Evolutionary conservation across 441 rosid species (phyloP), one percentile per base, ranked within the genome.

Genomic region (Pelargonium exstipulatum): DNA sequence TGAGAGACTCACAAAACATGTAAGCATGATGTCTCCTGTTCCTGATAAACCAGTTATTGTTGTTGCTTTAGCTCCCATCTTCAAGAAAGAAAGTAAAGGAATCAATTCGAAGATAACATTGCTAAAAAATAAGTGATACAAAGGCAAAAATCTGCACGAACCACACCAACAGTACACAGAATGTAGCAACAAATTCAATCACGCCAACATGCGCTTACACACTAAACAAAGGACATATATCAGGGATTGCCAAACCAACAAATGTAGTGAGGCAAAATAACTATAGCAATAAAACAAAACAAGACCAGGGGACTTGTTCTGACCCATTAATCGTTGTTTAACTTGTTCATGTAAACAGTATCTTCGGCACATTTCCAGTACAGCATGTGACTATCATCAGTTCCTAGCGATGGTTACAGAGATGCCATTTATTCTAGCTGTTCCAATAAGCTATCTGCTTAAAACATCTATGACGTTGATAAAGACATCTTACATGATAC

Each of bases 21-120:
- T 93, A 42, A 89, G 97, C 96, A 90, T 93, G 49, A 89, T 93
- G 81, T 93, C 98, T 60, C 98, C 97, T n/a, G 91, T 93, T 79
- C 98, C 98, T 1, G 97, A 90, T 63, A 90, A 82, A 72, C 96
- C 97, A 17, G 96, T 89, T 72, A 89, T 84, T 70, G 98, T 93
- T 62, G 88, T 86, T 45, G 97, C 89, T 77, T 93, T 93, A 63
- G 91, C 97, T 73, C 96, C 98, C 96, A 93, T 93, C 98, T 93
- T 69, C 71, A 78, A 53, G 69, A 78, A 64, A 61, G 45, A 43
- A 65, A 73, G 22, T 14, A 16, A 26, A 9, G 60, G 6, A 62
- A 45, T 53, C 42, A 42, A 29, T 26, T 64, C 65, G 64, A 48
- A 74, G 81, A 53, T 22, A 32, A 69, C 65, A 17, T 17, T 9